Conservation (phyloP, 306 rosid genomes). For the Casuarina cunninghamiana region DNA sequence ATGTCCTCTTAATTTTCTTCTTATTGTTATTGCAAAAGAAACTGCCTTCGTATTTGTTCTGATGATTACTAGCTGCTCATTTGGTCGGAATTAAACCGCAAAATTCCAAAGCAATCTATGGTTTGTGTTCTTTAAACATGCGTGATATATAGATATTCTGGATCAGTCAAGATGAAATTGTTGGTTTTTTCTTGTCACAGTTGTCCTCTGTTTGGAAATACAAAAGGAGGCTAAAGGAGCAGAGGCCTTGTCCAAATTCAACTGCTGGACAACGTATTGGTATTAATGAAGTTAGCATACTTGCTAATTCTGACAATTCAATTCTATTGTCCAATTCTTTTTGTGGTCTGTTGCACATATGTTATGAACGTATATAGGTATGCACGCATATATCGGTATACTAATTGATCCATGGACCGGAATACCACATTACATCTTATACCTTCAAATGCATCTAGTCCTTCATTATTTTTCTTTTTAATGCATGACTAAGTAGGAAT, state of each 20-base stretch:
- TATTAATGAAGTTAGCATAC: conserved; percentile 27
- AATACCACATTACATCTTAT: not conserved
- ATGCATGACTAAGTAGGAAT: not conserved
- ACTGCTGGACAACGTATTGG: conserved; percentile 60
- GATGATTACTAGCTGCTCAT: not conserved
- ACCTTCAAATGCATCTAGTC: not conserved
- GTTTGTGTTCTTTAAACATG: not conserved
- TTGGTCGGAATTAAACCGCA: not conserved
- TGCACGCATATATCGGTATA: not conserved
- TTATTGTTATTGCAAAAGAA: not conserved
- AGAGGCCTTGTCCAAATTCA: conserved; percentile 74
- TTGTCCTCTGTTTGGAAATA: conserved; percentile 85
- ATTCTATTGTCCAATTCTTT: not conserved
- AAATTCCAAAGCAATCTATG: not conserved
- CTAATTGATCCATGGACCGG: not conserved
- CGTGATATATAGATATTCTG: not conserved
- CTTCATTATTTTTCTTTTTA: not conserved
- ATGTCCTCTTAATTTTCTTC: not conserved
- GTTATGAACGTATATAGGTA: not conserved
- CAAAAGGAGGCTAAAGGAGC: conserved; percentile 82
- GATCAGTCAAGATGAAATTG: not conserved
- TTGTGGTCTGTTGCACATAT: not conserved
- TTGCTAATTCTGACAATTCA: not conserved
- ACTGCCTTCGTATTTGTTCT: not conserved
- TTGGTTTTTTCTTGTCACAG: conserved; percentile 40